phyloP scores from a whole-genome alignment of 805 yeast genomes.

The Komagataella kurtzmanii region DNA sequence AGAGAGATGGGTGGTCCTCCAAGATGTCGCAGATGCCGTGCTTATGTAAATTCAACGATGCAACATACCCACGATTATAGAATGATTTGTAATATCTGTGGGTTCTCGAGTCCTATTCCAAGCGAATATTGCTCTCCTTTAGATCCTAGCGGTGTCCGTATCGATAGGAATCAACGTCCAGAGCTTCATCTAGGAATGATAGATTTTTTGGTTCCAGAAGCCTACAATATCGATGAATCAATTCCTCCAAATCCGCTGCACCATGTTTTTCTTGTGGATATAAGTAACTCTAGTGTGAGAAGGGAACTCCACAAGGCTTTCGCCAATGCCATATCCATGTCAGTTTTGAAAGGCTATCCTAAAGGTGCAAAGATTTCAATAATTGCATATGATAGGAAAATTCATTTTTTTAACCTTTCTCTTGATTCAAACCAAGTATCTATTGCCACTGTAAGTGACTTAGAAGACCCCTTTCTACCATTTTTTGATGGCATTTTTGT shows the following conservation, averaged over 20 bases:
- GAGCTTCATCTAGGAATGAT: slow-evolving; percentile 77
- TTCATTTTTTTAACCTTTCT: slow-evolving; percentile 63
- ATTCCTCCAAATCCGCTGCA: slow-evolving; percentile 35
- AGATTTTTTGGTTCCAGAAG: slow-evolving; percentile 68
- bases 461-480: slow-evolving; percentile 76
- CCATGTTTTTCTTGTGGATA: slow-evolving; percentile 66
- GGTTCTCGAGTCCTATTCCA: slow-evolving; percentile 58
- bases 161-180: slow-evolving; percentile 52
- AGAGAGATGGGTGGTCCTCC: slow-evolving; percentile 52
- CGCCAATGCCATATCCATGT: slow-evolving; percentile 56
- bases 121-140: slow-evolving; percentile 50
- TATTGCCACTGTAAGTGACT: slow-evolving; percentile 50
- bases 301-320: slow-evolving; percentile 48
- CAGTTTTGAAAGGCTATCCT: slow-evolving; percentile 26
- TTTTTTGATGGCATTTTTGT: slow-evolving; percentile 65
- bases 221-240: slow-evolving; percentile 40
- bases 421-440: slow-evolving; percentile 38
- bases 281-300: slow-evolving; percentile 42
- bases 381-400: slow-evolving; percentile 56
- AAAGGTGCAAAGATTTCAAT: slow-evolving; percentile 47
- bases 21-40: slow-evolving; percentile 84
- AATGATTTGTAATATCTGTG: slow-evolving; percentile 81
- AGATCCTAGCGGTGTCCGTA: slow-evolving; percentile 46
- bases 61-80: slow-evolving; percentile 45
- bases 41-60: slow-evolving; percentile 81